phyloP scores from a whole-genome alignment of 805 yeast genomes.

The Suhomyces faveliae region DNA sequence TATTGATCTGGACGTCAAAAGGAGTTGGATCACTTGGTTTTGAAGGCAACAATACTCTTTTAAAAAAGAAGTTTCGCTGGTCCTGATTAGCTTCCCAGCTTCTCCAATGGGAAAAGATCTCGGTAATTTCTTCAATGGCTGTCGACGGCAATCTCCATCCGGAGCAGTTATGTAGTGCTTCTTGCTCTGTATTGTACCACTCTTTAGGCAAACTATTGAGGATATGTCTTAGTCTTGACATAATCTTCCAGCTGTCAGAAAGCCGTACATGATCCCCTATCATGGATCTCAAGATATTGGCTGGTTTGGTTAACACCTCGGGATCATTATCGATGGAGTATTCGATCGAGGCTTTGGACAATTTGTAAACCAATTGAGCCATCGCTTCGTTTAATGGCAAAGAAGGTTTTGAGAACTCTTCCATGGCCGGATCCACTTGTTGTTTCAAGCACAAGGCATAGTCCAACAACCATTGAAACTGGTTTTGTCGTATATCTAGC shows the following conservation, averaged over 20 bases:
- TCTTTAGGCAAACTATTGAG: conserved; percentile 52
- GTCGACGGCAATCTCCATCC: conserved; percentile 47
- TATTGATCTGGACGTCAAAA: not conserved
- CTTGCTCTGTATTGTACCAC: conserved; percentile 42
- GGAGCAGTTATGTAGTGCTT: conserved; percentile 25
- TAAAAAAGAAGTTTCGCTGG: conserved; percentile 55
- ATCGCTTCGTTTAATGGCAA: conserved; percentile 9
- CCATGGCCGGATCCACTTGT: conserved; percentile 15
- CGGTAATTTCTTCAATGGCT: conserved; percentile 55
- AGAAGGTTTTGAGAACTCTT: conserved; percentile 15
- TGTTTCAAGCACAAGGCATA: conserved; percentile 14
- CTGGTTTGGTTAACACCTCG: conserved; percentile 84
- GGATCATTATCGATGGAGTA: conserved; percentile 75
- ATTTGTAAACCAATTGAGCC: conserved; percentile 42
- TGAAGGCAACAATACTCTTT: conserved; percentile 14
- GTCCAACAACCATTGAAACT: conserved; percentile 22
- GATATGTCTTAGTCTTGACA: conserved; percentile 77
- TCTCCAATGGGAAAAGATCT: conserved; percentile 76
- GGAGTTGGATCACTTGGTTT: not conserved
- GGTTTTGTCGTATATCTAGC: conserved; percentile 17
- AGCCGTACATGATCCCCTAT: conserved; percentile 67
- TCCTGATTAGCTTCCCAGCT: conserved; percentile 82
- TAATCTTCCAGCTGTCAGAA: conserved; percentile 83
- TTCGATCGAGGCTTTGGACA: conserved; percentile 38
- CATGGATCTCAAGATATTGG: conserved; percentile 71